Conservation (phyloP, 2,329 filamentous ascomycete species). For the Claviceps maximensis region DNA sequence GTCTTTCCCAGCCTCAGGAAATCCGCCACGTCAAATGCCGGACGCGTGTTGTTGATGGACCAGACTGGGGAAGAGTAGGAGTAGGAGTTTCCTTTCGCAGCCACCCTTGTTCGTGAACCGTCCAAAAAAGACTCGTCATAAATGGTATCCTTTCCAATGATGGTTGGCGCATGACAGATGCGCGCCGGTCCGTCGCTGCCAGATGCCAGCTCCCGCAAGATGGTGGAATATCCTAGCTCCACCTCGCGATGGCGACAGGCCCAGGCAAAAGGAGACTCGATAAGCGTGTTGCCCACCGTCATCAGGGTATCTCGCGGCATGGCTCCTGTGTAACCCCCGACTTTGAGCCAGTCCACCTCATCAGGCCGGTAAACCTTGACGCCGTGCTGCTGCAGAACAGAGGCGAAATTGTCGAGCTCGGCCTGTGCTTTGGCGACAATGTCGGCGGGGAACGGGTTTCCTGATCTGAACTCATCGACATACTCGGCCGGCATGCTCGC, state of each 20-base stretch:
- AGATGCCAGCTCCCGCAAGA: constrained; percentile 2
- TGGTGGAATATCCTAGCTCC: constrained; percentile 9
- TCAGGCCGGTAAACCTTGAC: constrained; percentile 14
- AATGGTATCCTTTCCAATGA: constrained; percentile 10
- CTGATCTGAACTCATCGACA: constrained; percentile 9
- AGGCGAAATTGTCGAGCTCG: constrained; percentile 14
- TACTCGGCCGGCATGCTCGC: constrained; percentile 9
- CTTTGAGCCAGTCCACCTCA: constrained; percentile 12
- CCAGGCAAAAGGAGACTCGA: constrained; percentile 20
- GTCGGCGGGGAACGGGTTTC: constrained; percentile 11
- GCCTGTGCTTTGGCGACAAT: constrained; percentile 12
- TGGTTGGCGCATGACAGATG: constrained; percentile 7
- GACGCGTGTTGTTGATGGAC: constrained; percentile 20
- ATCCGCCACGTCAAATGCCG: constrained; percentile 21
- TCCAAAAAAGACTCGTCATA: constrained; percentile 7
- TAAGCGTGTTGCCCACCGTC: constrained; percentile 18
- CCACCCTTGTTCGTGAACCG: neutral
- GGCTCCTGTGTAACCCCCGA: constrained; percentile 18
- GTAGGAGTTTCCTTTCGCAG: neutral
- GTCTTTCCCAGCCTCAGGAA: constrained; percentile 21
- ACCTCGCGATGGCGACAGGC: constrained; percentile 14
- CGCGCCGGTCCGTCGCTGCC: constrained; percentile 1
- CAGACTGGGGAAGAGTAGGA: constrained; percentile 9
- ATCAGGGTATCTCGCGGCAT: constrained; percentile 22
- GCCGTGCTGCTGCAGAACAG: constrained; percentile 11